Evolutionary conservation across 2,329 filamentous ascomycete species (phyloP), one percentile per base, ranked within the genome.

Genomic region (Akanthomyces lecanii): DNA sequence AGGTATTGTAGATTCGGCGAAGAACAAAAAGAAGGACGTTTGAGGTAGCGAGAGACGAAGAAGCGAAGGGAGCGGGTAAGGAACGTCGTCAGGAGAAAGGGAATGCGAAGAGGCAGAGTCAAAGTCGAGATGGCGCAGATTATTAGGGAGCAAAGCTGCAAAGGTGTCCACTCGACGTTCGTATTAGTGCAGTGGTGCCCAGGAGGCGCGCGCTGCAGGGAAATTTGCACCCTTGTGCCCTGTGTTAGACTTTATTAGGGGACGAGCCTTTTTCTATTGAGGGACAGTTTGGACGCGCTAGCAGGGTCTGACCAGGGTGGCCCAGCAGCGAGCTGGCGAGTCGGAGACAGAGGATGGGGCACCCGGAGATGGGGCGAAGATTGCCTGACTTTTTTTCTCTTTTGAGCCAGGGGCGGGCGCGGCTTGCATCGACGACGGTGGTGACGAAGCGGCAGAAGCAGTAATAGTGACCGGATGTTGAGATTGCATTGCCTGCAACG

Each of bases 41-140:
- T 21, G 48, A 62, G 45, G 47, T 36, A 57, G 63, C 52, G 57
- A 62, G 63, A 57, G 58, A 64, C 53, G 58, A 58, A 64, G 58
- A 62, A 56, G 45, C 45, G 51, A 64, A 64, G 10, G 18, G 38
- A 28, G 38, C 23, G 38, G 47, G 23, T 28, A 58, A 63, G 18
- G 54, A 58, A 50, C 55, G 55, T 63, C 54, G 61, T 58, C 61
- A 59, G 55, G 54, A 58, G 54, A 40, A 58, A 11, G 33, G 54
- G 40, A 52, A 63, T 62, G 47, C 36, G 61, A 63, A 36, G 61
- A 57, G 42, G 30, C 45, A 42, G 42, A 58, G 42, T 16, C 23
- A 12, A 11, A 23, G 36, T 45, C 45, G 28, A 51, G 57, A 56
- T 51, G 55, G 62, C 40, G 58, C 55, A 63, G 53, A 55, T 60